phyloP scores from a whole-genome alignment of 768 basidiomycete species.

The Auricularia heimuer region DNA sequence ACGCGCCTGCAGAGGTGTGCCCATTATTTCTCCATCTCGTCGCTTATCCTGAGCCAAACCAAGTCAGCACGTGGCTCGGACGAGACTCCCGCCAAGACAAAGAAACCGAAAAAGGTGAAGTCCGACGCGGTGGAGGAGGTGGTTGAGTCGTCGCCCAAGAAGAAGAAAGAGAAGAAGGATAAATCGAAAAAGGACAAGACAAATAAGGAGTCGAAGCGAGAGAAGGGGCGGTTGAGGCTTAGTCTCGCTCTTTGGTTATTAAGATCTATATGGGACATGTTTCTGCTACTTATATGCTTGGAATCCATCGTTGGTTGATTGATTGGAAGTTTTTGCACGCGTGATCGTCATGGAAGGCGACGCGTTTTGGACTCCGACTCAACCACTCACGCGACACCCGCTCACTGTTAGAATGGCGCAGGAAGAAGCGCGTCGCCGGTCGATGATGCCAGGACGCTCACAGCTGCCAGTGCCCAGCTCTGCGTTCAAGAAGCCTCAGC shows the following conservation, averaged over 20 bases:
- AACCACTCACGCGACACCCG: not conserved
- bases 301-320: too few species aligned
- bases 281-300: too few species aligned
- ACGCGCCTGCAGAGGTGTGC: not conserved
- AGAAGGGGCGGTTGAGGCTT: not conserved
- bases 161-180: constrained; percentile 1
- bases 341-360: too few species aligned
- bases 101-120: not conserved
- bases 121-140: not conserved
- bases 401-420: not conserved
- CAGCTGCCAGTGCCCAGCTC: constrained; percentile 62
- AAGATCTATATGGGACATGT: too few species aligned
- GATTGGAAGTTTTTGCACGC: too few species aligned
- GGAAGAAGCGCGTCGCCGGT: not conserved
- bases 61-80: not conserved
- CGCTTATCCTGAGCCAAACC: not conserved
- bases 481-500: constrained; percentile 55
- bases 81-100: not conserved
- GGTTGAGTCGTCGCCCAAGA: not conserved
- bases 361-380: not conserved
- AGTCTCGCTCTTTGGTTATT: not conserved
- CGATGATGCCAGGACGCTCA: constrained; percentile 37
- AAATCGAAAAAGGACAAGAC: constrained; percentile 7
- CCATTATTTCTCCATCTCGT: not conserved
- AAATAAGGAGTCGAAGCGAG: constrained; percentile 7